Base-by-base conservation (phyloP, 129 eudicot species). In the Arctium lappa region DNA sequence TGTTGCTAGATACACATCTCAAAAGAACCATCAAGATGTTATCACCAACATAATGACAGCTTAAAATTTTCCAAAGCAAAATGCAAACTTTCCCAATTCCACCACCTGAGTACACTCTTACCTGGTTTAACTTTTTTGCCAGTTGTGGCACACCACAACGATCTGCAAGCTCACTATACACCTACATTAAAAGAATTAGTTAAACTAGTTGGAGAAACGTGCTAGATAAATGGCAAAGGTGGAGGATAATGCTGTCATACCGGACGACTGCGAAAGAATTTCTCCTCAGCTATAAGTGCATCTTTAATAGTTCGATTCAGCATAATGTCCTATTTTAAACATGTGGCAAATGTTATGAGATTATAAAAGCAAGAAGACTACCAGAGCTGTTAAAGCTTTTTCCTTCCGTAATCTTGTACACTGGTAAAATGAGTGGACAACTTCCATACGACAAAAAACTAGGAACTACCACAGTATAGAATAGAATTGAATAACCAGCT, bases 91-190 rank as follows among this genome's bases (percentile, higher is more conserved):
- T n/a, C 30, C 42, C 31, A 77, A 46, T 31, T 73, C n/a, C 74
- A 77, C n/a, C 74, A 77, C 73, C 33, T 73, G 42, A 53, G 75
- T 16, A 46, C 13, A 30, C 68, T 66, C 37, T 69, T 90, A 93
- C 99, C 98, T 91, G 97, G 81, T 96, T 96, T 84, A 96, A 87
- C 77, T 96, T 96, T 83, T 93, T 96, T 66, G 99, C 99, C 85
- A 96, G 86, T 78, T 93, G 98, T 15, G 97, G 98, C 53, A 96
- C 89, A 7, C 99, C 99, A 77, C 99, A 96, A 60, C 97, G 92
- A 80, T 96, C 99, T 40, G 98, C 97, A 86, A 96, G 87, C 82
- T 96, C 99, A 88, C 84, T 93, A 80, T 96, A 96, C 56, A 91
- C 98, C 99, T 96, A 62, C 72, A 75, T 78, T 37, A 48, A 70